Evolutionary conservation across 371 early-diverging fungal genomes (phyloP), one percentile per base, ranked within the genome.

Genomic region (Mucor racemosus): DNA sequence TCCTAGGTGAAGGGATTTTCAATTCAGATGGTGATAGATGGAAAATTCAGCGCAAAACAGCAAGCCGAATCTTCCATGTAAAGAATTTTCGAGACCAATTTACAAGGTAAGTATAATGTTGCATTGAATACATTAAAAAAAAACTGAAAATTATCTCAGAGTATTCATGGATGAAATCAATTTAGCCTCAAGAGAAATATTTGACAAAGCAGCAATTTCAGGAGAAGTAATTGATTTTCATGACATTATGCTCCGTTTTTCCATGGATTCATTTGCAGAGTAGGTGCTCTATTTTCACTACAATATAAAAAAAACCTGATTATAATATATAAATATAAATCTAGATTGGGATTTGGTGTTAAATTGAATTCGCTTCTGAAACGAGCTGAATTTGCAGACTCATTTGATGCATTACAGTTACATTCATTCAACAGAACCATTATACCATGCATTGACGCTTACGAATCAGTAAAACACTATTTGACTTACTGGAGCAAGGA

Each of bases 251-350:
- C 80, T 77, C 60, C 66, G 75, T 42, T 88, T 81, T 60, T 84
- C 86, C 3, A 64, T 88, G 59, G 86, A 88, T 55, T 79, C 81
- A 15, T 88, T 88, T 72, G 81, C 80, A 21, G 71, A 79, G 87
- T 87, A 75, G 63, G 80, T 65, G 26, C 26, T 26, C 3, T 26
- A 26, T 26, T n/a, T n/a, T n/a, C n/a, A n/a, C n/a, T n/a, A n/a
- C n/a, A n/a, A n/a, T n/a, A n/a, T n/a, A n/a, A n/a, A n/a, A n/a
- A n/a, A n/a, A n/a, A n/a, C n/a, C n/a, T n/a, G n/a, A n/a, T n/a
- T n/a, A n/a, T n/a, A n/a, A n/a, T n/a, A n/a, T n/a, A n/a, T n/a
- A n/a, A n/a, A n/a, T n/a, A n/a, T 26, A 26, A 26, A 26, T 26
- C 9, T 66, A 59, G 26, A 11, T 21, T 62, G 70, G 82, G 19